A percentile compares a stretch with the other conserved stretches of the same genome.
phyloP scores from a whole-genome alignment of 2,329 filamentous ascomycete species.

The Pseudonectria foliicola region DNA sequence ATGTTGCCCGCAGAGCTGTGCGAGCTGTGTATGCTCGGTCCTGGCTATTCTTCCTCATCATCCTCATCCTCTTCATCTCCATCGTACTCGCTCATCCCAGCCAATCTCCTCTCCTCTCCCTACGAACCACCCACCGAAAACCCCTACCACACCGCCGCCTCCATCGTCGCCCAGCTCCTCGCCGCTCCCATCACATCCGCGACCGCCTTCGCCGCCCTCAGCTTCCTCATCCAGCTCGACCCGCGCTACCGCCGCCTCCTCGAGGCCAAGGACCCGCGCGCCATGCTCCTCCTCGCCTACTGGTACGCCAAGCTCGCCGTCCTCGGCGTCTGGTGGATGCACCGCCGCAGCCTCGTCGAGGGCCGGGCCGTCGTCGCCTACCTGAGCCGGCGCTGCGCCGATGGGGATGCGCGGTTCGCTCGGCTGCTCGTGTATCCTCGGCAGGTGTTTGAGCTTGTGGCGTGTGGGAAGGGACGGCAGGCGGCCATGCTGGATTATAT shows the following conservation, averaged over 20 bases:
- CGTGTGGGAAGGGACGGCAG: too few species aligned
- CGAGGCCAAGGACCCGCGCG: slow-evolving; percentile 42
- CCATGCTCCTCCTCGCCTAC: slow-evolving; percentile 47
- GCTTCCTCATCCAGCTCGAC: slow-evolving; percentile 39
- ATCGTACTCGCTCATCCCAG: too few species aligned
- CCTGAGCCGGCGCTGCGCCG: slow-evolving; percentile 17
- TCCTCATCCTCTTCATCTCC: slow-evolving; percentile 20
- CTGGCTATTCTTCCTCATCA: slow-evolving; percentile 22
- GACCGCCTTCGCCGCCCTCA: slow-evolving; percentile 38
- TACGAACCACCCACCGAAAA: too few species aligned
- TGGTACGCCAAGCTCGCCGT: slow-evolving; percentile 46
- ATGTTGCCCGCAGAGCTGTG: slow-evolving; percentile 27
- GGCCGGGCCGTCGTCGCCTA: slow-evolving; percentile 42
- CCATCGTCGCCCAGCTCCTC: slow-evolving; percentile 32
- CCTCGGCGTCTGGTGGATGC: slow-evolving; percentile 40
- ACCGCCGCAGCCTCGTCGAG: slow-evolving; percentile 38
- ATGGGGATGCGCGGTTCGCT: too few species aligned
- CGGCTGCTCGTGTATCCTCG: too few species aligned
- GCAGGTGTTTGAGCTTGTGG: too few species aligned
- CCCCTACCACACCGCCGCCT: slow-evolving; percentile 27
- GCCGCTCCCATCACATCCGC: slow-evolving; percentile 27
- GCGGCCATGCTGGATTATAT: too few species aligned
- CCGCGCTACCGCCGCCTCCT: slow-evolving; percentile 38
- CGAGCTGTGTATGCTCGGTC: too few species aligned
- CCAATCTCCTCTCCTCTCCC: too few species aligned